phyloP scores from a whole-genome alignment of 2,329 filamentous ascomycete genomes.

The Chrysoporthe puriensis region DNA sequence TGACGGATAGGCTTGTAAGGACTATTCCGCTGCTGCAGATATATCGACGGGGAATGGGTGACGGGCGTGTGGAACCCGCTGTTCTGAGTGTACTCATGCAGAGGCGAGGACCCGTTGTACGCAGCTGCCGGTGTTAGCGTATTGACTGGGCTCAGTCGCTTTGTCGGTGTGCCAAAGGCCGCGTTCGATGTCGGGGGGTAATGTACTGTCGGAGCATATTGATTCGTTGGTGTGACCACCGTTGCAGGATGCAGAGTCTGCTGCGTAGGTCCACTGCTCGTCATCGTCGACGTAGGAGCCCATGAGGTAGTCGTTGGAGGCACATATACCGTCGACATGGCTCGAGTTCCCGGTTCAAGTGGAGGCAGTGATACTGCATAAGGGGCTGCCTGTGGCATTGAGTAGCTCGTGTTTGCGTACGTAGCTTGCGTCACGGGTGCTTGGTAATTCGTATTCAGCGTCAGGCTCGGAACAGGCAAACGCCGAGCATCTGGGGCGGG shows the following conservation, averaged over 20 bases:
- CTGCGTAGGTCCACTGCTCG: conserved; percentile 33
- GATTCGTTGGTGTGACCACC: conserved; percentile 37
- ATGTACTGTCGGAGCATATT: conserved; percentile 34
- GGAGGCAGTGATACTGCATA: conserved; percentile 63
- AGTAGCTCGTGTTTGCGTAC: conserved; percentile 44
- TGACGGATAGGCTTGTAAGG: conserved; percentile 90
- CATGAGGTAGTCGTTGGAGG: conserved; percentile 49
- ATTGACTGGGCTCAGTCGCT: conserved; percentile 56
- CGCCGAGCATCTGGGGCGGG: conserved; percentile 43
- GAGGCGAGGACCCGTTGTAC: conserved; percentile 68
- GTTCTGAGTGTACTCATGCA: conserved; percentile 62
- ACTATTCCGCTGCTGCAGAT: conserved; percentile 84
- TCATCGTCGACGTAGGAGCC: conserved; percentile 42
- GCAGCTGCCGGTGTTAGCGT: conserved; percentile 43
- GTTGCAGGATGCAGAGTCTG: conserved; percentile 39
- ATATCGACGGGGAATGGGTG: conserved; percentile 83
- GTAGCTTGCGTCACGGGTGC: conserved; percentile 32
- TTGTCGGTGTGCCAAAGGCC: conserved; percentile 55
- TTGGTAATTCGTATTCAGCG: conserved; percentile 57
- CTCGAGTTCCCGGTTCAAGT: conserved; percentile 62
- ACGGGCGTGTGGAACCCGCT: conserved; percentile 65
- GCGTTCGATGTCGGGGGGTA: conserved; percentile 27
- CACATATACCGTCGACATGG: conserved; percentile 79
- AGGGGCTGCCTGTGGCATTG: conserved; percentile 30
- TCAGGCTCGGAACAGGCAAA: conserved; percentile 73